A percentile compares a stretch with the other conserved stretches of the same genome.
Conservation (phyloP, 129 eudicot genomes). For the Calendula officinalis region DNA sequence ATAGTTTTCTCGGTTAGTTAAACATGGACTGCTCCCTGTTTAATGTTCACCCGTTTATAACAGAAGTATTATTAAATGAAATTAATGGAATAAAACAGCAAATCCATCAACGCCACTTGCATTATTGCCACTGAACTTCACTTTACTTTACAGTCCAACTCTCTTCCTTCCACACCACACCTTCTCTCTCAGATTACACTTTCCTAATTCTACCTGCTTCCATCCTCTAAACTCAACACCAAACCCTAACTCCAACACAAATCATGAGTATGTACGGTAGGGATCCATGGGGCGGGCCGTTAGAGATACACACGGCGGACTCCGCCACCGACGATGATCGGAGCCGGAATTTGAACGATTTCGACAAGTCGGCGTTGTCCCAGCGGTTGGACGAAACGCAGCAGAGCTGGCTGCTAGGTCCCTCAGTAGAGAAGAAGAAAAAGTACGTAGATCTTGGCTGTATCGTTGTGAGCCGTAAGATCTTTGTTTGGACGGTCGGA, state of each 20-base stretch:
- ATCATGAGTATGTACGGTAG: slow-evolving; percentile 57
- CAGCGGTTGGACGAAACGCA: slow-evolving; percentile 79
- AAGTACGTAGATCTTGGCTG: slow-evolving; percentile 89
- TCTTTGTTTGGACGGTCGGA: slow-evolving; percentile 82
- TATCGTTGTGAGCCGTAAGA: slow-evolving; percentile 67
- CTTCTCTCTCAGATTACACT: background rate
- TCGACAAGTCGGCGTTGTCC: slow-evolving; percentile 71
- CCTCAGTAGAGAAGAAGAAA: slow-evolving; percentile 84
- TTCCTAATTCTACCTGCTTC: background rate
- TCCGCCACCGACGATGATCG: slow-evolving; percentile 81
- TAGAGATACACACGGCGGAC: slow-evolving; percentile 65
- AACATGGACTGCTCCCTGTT: too few species aligned
- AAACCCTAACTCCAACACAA: background rate
- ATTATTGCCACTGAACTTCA: slow-evolving; percentile 12
- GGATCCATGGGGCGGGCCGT: slow-evolving; percentile 93
- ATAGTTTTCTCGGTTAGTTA: too few species aligned
- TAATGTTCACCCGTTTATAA: too few species aligned
- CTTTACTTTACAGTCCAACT: slow-evolving; percentile 18
- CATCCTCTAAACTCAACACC: background rate
- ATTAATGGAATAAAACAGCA: slow-evolving; percentile 29
- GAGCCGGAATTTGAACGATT: slow-evolving; percentile 71
- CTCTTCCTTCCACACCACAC: slow-evolving; percentile 3
- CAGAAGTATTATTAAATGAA: background rate
- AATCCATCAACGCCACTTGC: slow-evolving; percentile 11
- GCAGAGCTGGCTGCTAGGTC: slow-evolving; percentile 96